Conservation (phyloP, 2,329 filamentous ascomycete genomes). For the Phoma sp. region DNA sequence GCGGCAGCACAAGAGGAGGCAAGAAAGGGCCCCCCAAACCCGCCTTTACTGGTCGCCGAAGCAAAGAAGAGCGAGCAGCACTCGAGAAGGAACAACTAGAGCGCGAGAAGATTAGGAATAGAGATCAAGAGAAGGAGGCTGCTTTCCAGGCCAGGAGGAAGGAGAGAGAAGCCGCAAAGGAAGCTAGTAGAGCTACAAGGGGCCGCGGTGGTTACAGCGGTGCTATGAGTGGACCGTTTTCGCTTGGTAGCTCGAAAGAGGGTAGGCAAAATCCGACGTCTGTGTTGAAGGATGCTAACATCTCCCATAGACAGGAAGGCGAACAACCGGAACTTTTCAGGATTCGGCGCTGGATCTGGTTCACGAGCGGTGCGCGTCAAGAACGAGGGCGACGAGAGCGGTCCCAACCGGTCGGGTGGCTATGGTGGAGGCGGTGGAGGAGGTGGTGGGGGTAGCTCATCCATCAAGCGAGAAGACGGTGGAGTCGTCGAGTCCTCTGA, state of each 20-base stretch:
- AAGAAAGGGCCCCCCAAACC: constrained; percentile 47
- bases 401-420: constrained; percentile 26
- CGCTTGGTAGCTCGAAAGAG: constrained; percentile 38
- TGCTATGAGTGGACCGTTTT: constrained; percentile 54
- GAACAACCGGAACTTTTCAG: constrained; percentile 28
- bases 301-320: constrained; percentile 30
- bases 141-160: constrained; percentile 25
- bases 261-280: constrained; percentile 22
- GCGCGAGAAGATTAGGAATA: constrained; percentile 48
- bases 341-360: constrained; percentile 38
- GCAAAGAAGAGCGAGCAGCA: constrained; percentile 54
- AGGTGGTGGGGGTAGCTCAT: constrained; percentile 22
- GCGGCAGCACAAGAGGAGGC: constrained; percentile 34
- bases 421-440: constrained; percentile 16
- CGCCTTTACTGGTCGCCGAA: constrained; percentile 54
- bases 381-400: constrained; percentile 37
- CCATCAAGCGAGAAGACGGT: constrained; percentile 44
- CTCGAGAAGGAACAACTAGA: constrained; percentile 50
- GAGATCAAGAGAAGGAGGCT: constrained; percentile 38
- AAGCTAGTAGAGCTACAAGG: constrained; percentile 36
- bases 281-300: constrained; percentile 7
- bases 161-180: constrained; percentile 25
- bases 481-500: constrained; percentile 58
- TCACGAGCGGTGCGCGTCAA: constrained; percentile 43
- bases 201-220: constrained; percentile 54